Percentiles rank a stretch among this genome's conserved stretches.
Evolutionary conservation across 2,329 filamentous ascomycete genomes (phyloP).

Genomic region (Chaetothyriales sp.): DNA sequence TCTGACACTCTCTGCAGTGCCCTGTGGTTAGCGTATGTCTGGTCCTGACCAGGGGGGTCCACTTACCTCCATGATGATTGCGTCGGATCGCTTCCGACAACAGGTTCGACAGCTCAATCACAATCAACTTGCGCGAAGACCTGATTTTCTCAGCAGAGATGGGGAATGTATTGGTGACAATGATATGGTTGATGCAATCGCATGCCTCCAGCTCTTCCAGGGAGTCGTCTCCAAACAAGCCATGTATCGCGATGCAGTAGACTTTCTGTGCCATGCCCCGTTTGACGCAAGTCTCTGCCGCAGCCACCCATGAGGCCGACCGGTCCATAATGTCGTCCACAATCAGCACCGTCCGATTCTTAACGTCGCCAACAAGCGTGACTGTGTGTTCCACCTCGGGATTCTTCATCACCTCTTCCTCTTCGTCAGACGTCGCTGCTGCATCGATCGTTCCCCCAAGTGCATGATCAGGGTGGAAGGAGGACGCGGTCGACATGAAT

Average conservation of each 20-base stretch:
- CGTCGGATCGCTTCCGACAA: constrained; percentile 84
- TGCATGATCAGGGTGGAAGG: constrained; percentile 51
- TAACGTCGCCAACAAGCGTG: constrained; percentile 90
- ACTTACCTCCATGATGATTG: constrained; percentile 81
- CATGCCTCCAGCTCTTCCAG: constrained; percentile 81
- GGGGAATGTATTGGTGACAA: constrained; percentile 95
- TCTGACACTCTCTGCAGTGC: neutral
- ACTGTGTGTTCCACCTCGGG: constrained; percentile 83
- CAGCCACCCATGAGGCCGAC: constrained; percentile 89
- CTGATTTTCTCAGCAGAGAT: constrained; percentile 60
- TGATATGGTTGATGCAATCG: constrained; percentile 81
- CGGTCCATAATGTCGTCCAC: constrained; percentile 99
- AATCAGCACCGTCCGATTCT: constrained; percentile 74
- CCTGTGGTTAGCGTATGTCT: neutral
- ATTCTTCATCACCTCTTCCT: constrained; percentile 75
- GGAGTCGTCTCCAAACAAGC: constrained; percentile 79
- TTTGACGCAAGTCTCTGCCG: constrained; percentile 81
- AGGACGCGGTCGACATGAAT: constrained; percentile 66
- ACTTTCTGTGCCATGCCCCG: constrained; percentile 81
- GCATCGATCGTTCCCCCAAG: constrained; percentile 76
- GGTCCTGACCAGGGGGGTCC: constrained; percentile 39
- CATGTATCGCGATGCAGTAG: constrained; percentile 95
- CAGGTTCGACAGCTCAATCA: constrained; percentile 77
- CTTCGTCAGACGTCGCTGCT: constrained; percentile 71
- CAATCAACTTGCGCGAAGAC: constrained; percentile 65